phyloP scores from a whole-genome alignment of 306 rosid species.

The Cicer yamashitae region DNA sequence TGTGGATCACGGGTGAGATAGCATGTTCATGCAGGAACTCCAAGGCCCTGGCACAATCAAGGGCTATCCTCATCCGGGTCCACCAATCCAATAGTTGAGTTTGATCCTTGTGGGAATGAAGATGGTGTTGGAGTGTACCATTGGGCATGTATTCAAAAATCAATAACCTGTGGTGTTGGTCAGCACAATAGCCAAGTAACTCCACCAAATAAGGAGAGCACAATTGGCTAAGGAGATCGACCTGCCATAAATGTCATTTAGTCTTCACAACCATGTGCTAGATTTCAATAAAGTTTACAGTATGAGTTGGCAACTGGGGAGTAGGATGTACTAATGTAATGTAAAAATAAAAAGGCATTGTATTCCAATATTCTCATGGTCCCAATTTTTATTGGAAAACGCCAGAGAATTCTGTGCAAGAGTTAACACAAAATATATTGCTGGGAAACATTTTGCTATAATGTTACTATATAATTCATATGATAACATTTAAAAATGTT shows the following conservation, averaged over 20 bases:
- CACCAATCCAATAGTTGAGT: constrained; percentile 83
- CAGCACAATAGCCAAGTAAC: constrained; percentile 95
- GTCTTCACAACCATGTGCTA: constrained; percentile 56
- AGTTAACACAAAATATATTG: constrained; percentile 22
- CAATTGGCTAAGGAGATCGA: constrained; percentile 85
- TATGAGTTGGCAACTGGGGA: constrained; percentile 41
- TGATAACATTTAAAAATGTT: not conserved
- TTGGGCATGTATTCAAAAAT: constrained; percentile 78
- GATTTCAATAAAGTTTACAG: constrained; percentile 38
- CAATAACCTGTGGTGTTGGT: constrained; percentile 85
- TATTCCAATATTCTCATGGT: constrained; percentile 50
- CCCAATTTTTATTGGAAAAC: constrained; percentile 42
- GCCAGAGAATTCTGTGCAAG: constrained; percentile 30
- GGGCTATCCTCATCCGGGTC: constrained; percentile 89
- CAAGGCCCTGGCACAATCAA: constrained; percentile 89
- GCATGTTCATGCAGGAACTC: constrained; percentile 91
- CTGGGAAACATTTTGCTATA: not conserved
- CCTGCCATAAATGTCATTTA: constrained; percentile 59
- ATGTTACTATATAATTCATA: constrained; percentile 3
- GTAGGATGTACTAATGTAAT: constrained; percentile 25
- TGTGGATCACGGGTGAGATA: constrained; percentile 78
- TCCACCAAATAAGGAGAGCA: constrained; percentile 80
- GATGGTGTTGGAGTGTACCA: constrained; percentile 79
- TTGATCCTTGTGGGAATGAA: constrained; percentile 54
- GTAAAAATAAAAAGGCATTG: constrained; percentile 14